A percentile compares a stretch with the other conserved stretches of the same genome.
These are phyloP conservation scores for Aspergillus ochraceus DNA, from an alignment of 2,329 filamentous ascomycete genomes.

Conservation along the genomic window DNA sequence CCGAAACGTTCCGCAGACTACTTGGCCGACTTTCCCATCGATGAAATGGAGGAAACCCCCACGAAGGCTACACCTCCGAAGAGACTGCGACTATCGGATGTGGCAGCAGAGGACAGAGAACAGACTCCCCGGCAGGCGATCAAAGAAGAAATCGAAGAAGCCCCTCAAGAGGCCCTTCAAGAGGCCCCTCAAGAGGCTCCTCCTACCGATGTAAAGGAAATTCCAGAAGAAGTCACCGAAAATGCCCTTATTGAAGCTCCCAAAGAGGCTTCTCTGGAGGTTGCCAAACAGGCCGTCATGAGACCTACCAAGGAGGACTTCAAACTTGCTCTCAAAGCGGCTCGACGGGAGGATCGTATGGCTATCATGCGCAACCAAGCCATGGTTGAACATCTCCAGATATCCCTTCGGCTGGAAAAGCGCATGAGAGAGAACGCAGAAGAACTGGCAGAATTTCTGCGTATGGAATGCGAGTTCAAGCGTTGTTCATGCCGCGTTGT, in stretches of 20 bases:
- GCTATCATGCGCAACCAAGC: neutral
- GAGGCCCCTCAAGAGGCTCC: no score
- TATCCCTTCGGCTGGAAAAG: constrained; percentile 54
- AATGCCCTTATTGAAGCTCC: neutral
- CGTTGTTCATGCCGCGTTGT: constrained; percentile 49
- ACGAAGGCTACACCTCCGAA: constrained; percentile 35
- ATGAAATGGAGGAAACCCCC: constrained; percentile 8
- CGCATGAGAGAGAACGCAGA: constrained; percentile 53
- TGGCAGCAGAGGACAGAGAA: constrained; percentile 1
- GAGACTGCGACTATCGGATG: constrained; percentile 33
- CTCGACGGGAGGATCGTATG: neutral
- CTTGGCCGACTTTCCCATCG: constrained; percentile 22
- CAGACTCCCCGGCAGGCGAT: neutral
- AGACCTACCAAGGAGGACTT: neutral
- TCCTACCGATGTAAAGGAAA: no score
- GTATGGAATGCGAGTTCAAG: constrained; percentile 51
- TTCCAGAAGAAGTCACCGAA: neutral
- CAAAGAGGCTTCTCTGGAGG: neutral
- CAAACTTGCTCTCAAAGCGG: neutral
- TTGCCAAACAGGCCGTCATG: neutral
- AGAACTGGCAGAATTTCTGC: constrained; percentile 55
- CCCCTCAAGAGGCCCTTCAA: neutral
- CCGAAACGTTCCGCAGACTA: constrained; percentile 36
- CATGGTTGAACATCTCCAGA: constrained; percentile 42
- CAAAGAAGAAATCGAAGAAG: neutral